phyloP scores from a whole-genome alignment of 2,329 filamentous ascomycete species.

The Graphilbum fragrans region DNA sequence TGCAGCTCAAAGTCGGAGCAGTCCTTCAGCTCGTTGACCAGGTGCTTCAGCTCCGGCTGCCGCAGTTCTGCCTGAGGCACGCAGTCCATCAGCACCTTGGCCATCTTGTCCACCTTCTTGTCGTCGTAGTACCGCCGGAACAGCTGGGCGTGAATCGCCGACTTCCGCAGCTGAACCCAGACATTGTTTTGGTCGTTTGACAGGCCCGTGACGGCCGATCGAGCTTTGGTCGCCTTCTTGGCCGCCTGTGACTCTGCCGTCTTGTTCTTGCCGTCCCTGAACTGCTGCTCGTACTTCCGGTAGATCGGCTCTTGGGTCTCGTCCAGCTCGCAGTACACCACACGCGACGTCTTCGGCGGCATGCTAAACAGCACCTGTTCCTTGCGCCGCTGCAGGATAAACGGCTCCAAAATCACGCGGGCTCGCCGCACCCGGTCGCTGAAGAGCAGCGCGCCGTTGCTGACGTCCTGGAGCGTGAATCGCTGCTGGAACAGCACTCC shows the following conservation, averaged over 20 bases:
- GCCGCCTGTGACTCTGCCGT: conserved; percentile 35
- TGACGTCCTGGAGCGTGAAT: conserved; percentile 67
- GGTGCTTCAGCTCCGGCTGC: conserved; percentile 37
- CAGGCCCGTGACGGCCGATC: conserved; percentile 21
- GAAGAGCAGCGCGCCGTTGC: conserved; percentile 74
- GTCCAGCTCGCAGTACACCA: conserved; percentile 74
- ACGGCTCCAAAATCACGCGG: conserved; percentile 85
- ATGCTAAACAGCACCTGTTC: conserved; percentile 79
- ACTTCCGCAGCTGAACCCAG: conserved; percentile 85
- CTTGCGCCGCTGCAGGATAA: conserved; percentile 89
- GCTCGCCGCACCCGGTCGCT: conserved; percentile 78
- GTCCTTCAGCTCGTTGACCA: conserved; percentile 43
- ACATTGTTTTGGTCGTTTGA: conserved; percentile 52
- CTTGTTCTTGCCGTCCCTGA: conserved; percentile 45
- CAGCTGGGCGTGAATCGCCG: conserved; percentile 81
- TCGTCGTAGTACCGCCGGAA: conserved; percentile 75
- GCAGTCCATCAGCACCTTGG: conserved; percentile 61
- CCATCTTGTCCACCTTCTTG: conserved; percentile 57
- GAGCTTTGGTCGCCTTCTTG: conserved; percentile 12
- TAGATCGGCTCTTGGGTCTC: conserved; percentile 63
- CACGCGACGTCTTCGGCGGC: conserved; percentile 63
- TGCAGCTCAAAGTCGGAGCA: conserved; percentile 55
- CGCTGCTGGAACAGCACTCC: conserved; percentile 84
- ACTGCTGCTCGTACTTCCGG: conserved; percentile 47
- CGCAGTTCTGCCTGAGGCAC: conserved; percentile 43